These are phyloP conservation scores for Trichophaea hybrida DNA, from an alignment of 2,329 filamentous ascomycete genomes.

Conservation along the genomic window DNA sequence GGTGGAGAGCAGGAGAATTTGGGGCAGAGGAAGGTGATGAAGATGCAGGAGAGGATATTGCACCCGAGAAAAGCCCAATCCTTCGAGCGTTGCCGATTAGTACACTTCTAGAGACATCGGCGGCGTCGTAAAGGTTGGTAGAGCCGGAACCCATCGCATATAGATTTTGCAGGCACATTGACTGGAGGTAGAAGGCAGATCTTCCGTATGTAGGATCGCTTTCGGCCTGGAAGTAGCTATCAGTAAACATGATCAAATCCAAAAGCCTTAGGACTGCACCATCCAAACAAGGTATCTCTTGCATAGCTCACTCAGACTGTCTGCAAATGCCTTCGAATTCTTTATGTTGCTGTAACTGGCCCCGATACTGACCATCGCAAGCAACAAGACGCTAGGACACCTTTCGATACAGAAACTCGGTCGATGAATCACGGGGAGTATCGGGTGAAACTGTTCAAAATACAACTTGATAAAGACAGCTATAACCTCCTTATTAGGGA, in stretches of 20 bases:
- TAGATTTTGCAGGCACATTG: constrained; percentile 27
- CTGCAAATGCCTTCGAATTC: constrained; percentile 26
- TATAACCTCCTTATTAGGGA: constrained; percentile 27
- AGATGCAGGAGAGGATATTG: constrained; percentile 4
- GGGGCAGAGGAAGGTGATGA: constrained; percentile 15
- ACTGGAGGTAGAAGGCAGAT: constrained; percentile 25
- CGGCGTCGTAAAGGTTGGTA: constrained; percentile 26
- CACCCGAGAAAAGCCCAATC: constrained; percentile 25
- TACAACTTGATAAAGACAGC: constrained; percentile 30
- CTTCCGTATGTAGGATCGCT: constrained; percentile 25
- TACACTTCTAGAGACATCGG: constrained; percentile 25
- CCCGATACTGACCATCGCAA: constrained; percentile 27
- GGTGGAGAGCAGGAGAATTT: constrained; percentile 10
- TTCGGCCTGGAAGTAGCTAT: constrained; percentile 21
- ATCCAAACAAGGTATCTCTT: constrained; percentile 26
- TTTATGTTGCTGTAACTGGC: constrained; percentile 26
- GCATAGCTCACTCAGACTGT: constrained; percentile 27
- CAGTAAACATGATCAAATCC: not conserved
- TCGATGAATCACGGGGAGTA: constrained; percentile 29
- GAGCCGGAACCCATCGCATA: constrained; percentile 26
- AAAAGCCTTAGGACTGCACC: constrained; percentile 15
- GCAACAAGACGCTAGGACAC: constrained; percentile 25
- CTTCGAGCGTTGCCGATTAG: constrained; percentile 26
- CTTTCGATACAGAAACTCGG: constrained; percentile 25
- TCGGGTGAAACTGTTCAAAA: constrained; percentile 29